Percentiles rank a stretch among this genome's conserved stretches.
phyloP scores from a whole-genome alignment of 2,329 filamentous ascomycete genomes.

The Aspergillus transmontanensis region DNA sequence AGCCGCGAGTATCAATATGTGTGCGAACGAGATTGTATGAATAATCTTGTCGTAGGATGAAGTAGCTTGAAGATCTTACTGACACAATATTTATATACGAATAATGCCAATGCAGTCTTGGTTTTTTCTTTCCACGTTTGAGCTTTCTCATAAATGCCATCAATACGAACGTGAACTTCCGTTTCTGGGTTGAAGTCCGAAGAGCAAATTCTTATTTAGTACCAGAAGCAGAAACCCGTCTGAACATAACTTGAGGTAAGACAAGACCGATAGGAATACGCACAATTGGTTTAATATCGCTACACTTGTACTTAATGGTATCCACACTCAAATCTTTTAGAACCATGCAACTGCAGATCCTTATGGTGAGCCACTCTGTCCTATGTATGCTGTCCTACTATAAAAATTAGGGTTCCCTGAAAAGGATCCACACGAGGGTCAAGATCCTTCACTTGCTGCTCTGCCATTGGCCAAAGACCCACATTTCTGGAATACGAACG shows the following conservation, averaged over 20 bases:
- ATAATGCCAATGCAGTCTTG: too few relatives aligned
- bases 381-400: background rate
- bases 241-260: background rate
- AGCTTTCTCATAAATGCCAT: too few relatives aligned
- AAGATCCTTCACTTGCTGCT: background rate
- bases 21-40: too few relatives aligned
- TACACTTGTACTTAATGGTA: background rate
- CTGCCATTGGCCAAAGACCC: background rate
- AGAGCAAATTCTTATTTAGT: background rate
- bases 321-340: background rate
- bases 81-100: too few relatives aligned
- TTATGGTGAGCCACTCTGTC: too few relatives aligned
- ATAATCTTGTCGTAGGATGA: too few relatives aligned
- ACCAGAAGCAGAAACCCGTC: background rate
- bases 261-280: background rate
- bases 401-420: background rate
- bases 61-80: too few relatives aligned
- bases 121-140: too few relatives aligned
- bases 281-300: background rate
- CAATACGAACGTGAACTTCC: background rate
- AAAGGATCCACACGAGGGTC: background rate
- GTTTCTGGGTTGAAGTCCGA: background rate
- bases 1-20: too few relatives aligned
- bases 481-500: background rate
- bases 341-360: background rate